These are phyloP conservation scores for Rhododendron henanense DNA, from an alignment of 148 eudicot genomes.

Conservation along the genomic window DNA sequence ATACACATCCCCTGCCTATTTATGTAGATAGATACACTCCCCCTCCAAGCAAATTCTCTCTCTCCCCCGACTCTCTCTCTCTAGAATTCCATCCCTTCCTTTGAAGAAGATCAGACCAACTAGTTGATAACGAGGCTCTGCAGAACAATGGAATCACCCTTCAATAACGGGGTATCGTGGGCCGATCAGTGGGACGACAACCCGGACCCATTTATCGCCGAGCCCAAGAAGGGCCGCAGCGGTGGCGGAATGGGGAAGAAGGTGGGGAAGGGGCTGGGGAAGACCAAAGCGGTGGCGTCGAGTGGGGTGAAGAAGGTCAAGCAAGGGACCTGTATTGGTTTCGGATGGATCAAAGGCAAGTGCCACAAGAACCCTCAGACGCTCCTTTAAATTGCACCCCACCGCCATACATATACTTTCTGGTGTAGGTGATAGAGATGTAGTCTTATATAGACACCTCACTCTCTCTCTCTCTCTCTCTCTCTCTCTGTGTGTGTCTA, in stretches of 20 bases:
- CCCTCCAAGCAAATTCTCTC: neutral
- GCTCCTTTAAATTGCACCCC: constrained; percentile 4
- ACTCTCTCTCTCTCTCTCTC: neutral
- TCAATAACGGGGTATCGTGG: constrained; percentile 38
- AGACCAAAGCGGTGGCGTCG: constrained; percentile 69
- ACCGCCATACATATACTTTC: neutral
- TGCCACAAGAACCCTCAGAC: constrained; percentile 46
- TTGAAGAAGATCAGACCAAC: neutral
- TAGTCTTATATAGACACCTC: neutral
- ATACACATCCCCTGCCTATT: neutral
- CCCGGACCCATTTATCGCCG: constrained; percentile 13
- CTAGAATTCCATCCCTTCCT: neutral
- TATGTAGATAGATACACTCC: neutral
- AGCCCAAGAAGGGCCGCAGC: constrained; percentile 21
- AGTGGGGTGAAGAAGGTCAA: constrained; percentile 74
- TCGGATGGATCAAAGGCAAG: constrained; percentile 78
- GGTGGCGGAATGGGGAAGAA: constrained; percentile 30
- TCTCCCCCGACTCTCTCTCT: neutral
- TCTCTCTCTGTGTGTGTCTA: too few species aligned
- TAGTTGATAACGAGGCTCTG: neutral
- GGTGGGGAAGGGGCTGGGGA: constrained; percentile 61
- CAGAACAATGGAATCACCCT: neutral
- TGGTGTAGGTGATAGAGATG: neutral
- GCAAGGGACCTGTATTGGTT: constrained; percentile 51
- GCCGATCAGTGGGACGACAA: constrained; percentile 74